Evolutionary conservation across 495 filamentous ascomycete species (phyloP).

Genomic region (Rhizodiscina lignyota): DNA sequence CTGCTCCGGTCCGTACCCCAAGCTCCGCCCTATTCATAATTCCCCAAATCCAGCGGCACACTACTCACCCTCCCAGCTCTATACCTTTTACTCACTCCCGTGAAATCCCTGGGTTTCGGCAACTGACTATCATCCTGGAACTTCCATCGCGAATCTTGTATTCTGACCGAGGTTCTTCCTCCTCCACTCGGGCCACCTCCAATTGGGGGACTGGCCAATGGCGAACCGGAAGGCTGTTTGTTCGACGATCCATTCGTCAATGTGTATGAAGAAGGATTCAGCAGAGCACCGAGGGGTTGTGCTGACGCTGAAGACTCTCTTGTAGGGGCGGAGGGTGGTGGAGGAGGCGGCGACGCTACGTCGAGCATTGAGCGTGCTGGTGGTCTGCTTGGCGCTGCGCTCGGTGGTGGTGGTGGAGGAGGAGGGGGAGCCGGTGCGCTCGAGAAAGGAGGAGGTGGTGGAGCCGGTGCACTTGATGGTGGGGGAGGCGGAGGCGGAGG

Average conservation of each 20-base stretch:
- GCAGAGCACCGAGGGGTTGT: background rate
- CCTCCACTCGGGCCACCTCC: slow-evolving; percentile 15
- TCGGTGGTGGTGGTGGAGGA: slow-evolving; percentile 13
- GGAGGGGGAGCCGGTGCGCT: slow-evolving; percentile 13
- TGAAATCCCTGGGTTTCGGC: slow-evolving; percentile 69
- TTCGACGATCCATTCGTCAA: slow-evolving; percentile 37
- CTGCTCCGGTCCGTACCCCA: too few species aligned
- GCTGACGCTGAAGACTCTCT: too few species aligned
- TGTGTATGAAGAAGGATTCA: slow-evolving; percentile 56
- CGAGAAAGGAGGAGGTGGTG: slow-evolving; percentile 16
- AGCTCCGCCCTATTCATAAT: slow-evolving; percentile 21
- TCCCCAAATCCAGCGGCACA: slow-evolving; percentile 72
- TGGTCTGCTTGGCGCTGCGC: slow-evolving; percentile 16
- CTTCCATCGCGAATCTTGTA: slow-evolving; percentile 74
- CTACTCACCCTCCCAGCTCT: slow-evolving; percentile 83
- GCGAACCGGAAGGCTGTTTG: slow-evolving; percentile 6
- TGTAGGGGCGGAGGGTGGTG: too few species aligned
- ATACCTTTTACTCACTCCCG: slow-evolving; percentile 56
- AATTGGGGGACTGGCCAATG: slow-evolving; percentile 10
- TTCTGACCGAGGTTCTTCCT: slow-evolving; percentile 30
- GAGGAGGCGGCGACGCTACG: background rate
- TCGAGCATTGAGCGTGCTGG: slow-evolving; percentile 46
- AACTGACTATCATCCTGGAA: slow-evolving; percentile 71
- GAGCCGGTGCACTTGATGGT: too few species aligned
- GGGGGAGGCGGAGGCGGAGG: slow-evolving; percentile 8